Conservation (phyloP, 768 basidiomycete species). For the Naganishia antarctica region DNA sequence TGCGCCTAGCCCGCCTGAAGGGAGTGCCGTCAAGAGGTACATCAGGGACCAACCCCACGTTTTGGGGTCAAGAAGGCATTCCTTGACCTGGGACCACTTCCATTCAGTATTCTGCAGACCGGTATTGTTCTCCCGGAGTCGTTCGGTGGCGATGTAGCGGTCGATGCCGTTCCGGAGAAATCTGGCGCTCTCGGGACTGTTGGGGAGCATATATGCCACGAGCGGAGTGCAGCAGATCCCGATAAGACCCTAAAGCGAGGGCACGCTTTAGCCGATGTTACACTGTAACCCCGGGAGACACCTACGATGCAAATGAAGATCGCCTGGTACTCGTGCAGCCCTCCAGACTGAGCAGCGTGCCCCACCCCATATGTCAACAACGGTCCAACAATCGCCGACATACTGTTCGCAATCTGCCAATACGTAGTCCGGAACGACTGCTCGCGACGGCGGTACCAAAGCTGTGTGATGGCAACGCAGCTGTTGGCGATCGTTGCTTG, state of each 20-base stretch:
- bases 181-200: constrained; percentile 42
- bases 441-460: constrained; percentile 27
- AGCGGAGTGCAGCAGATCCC: constrained; percentile 35
- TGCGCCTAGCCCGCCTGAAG: constrained; percentile 25
- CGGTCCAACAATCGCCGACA: constrained; percentile 36
- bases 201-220: constrained; percentile 42
- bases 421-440: constrained; percentile 36
- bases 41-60: constrained; percentile 34
- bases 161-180: constrained; percentile 41
- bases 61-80: constrained; percentile 39
- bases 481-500: constrained; percentile 56
- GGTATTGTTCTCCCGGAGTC: constrained; percentile 44
- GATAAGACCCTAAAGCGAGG: constrained; percentile 31
- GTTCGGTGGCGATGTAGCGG: constrained; percentile 43
- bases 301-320: constrained; percentile 42
- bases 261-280: too few relatives aligned
- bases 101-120: constrained; percentile 26
- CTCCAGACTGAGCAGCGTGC: background rate
- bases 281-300: too few relatives aligned
- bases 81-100: constrained; percentile 38
- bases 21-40: constrained; percentile 37
- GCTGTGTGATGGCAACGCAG: constrained; percentile 53
- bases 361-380: constrained; percentile 19
- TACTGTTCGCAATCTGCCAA: constrained; percentile 36
- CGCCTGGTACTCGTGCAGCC: constrained; percentile 35